A percentile compares a stretch with the other conserved stretches of the same genome.
phyloP scores from a whole-genome alignment of 345 rosid species.

The Geranium rotundifolium region DNA sequence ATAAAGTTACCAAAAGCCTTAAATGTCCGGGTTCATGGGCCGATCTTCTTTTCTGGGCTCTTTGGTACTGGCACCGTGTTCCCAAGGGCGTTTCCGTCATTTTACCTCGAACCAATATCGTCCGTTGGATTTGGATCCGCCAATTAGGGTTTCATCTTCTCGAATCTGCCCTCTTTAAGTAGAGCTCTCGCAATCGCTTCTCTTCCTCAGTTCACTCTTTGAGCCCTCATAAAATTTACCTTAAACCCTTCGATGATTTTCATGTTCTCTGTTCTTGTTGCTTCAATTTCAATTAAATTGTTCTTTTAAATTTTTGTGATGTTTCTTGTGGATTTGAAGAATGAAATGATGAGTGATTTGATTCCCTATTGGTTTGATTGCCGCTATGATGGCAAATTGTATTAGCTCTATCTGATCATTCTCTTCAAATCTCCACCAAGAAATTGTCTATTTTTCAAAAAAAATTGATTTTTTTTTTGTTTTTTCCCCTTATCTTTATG shows the following conservation, averaged over 20 bases:
- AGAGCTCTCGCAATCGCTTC: neutral
- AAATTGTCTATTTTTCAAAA: too few species aligned
- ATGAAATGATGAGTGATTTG: constrained; percentile 24
- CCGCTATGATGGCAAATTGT: constrained; percentile 39
- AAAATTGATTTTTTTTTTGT: neutral
- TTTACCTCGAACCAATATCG: neutral
- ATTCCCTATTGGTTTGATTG: constrained; percentile 49
- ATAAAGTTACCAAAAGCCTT: too few species aligned
- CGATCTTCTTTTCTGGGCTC: too few species aligned
- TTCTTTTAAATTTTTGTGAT: too few species aligned
- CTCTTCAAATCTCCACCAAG: neutral
- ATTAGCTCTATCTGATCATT: constrained; percentile 40
- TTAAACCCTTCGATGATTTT: too few species aligned
- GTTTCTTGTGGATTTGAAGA: constrained; percentile 6
- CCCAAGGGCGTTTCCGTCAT: neutral
- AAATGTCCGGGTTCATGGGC: too few species aligned
- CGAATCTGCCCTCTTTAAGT: neutral
- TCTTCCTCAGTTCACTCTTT: too few species aligned
- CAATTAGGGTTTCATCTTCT: constrained; percentile 1
- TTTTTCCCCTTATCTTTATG: neutral
- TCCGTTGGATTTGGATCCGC: neutral
- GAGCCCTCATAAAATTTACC: too few species aligned
- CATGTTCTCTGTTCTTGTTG: neutral
- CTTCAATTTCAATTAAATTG: neutral
- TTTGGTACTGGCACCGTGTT: neutral